Base-by-base conservation (phyloP, 2,329 filamentous ascomycete genomes). In the Ilyonectria mors-panacis region DNA sequence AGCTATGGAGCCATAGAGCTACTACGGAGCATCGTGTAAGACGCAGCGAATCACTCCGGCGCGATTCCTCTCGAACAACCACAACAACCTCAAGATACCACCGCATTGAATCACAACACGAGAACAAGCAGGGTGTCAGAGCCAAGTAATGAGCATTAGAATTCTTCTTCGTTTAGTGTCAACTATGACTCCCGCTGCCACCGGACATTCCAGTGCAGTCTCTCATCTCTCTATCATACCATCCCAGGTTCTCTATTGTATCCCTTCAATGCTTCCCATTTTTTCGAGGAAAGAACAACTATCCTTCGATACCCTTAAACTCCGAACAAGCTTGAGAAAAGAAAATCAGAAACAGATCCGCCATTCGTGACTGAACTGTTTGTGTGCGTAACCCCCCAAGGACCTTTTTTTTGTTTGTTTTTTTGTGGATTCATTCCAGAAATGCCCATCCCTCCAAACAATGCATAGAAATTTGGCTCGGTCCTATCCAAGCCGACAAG, bases 301-400 rank as follows among this genome's bases (percentile, higher is more conserved):
- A 53, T 61, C 45, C 54, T 45, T 62, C 57, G 15, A 39, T 54
- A 47, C 42, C 66, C 70, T 59, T 59, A 42, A 73, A 73, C 71
- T 73, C 71, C 71, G 42, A 73, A 67, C 68, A 61, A 56, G 54
- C 58, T 57, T 51, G 19, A 26, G 21, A 30, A 55, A 65, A 65
- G 53, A 53, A 58, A 66, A 67, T 33, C 17, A 30, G 8, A 15
- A 59, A 62, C 51, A 51, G 47, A 47, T 63, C 35, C 45, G 54
- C 23, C 59, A 6, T 39, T 47, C 21, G 23, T 15, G 19, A 19
- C 28, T 60, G 19, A 39, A 59, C 53, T 50, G 33, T 57, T 21
- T 63, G 26, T 63, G 57, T 44, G 42, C 5, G n/a, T 44, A 57
- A 61, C 63, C 45, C 17, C 35, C 58, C 37, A 21, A 54, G 6